These are phyloP conservation scores for Adansonia madagascariensis DNA, from an alignment of 441 rosid genomes.

Conservation along the genomic window DNA sequence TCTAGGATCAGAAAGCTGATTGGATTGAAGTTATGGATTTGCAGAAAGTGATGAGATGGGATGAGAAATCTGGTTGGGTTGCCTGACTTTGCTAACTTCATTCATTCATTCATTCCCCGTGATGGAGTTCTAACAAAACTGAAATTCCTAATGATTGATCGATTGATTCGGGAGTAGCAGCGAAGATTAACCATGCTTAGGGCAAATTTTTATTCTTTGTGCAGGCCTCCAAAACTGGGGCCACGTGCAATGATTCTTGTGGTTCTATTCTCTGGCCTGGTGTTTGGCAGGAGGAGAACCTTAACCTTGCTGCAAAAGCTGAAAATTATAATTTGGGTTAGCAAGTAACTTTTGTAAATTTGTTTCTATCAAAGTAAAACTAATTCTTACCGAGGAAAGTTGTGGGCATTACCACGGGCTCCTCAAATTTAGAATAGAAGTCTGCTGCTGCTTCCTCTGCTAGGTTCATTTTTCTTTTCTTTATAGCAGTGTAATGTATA, in stretches of 20 bases:
- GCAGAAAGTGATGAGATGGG: constrained; percentile 19
- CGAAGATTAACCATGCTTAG: constrained; percentile 50
- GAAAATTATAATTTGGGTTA: constrained; percentile 41
- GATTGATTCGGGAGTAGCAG: constrained; percentile 45
- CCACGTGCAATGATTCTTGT: constrained; percentile 52
- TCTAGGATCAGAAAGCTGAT: constrained; percentile 51
- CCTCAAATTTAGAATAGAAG: constrained; percentile 26
- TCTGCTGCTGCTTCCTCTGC: constrained; percentile 22
- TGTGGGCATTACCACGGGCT: constrained; percentile 37
- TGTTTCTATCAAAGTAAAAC: constrained; percentile 25
- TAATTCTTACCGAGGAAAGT: constrained; percentile 22
- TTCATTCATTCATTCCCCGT: constrained; percentile 34
- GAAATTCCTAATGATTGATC: constrained; percentile 43
- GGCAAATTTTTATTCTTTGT: constrained; percentile 62
- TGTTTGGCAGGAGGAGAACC: constrained; percentile 49
- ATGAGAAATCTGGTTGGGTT: constrained; percentile 30
- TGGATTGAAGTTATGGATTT: constrained; percentile 40
- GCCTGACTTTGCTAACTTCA: constrained; percentile 60
- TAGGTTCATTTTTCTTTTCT: constrained; percentile 50
- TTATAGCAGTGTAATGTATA: constrained; percentile 34
- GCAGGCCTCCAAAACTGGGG: constrained; percentile 44
- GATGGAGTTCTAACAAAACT: constrained; percentile 59
- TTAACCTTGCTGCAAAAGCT: constrained; percentile 44
- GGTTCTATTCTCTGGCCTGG: constrained; percentile 49
- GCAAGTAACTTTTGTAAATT: constrained; percentile 44